Evolutionary conservation across 371 early-diverging fungal genomes (phyloP).

Genomic region (Smittium culicis): DNA sequence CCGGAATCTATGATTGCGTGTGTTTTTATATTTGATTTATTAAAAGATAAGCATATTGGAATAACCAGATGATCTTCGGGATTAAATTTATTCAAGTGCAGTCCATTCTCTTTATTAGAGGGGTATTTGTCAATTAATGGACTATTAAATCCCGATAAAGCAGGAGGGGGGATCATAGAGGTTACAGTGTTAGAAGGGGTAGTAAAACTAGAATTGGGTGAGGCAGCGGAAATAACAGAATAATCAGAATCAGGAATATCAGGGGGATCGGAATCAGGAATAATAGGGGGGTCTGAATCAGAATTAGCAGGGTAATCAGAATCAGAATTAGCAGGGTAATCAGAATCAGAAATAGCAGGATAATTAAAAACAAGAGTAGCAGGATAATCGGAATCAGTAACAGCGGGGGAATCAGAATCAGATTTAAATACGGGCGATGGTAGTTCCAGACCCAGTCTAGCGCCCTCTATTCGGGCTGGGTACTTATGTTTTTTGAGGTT

Average conservation of each 20-base stretch:
- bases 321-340: neutral
- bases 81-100: no score
- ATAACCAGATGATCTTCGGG: conserved; percentile 13
- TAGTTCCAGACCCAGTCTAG: conserved; percentile 2
- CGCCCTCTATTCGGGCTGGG: conserved; percentile 10
- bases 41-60: conserved; percentile 7
- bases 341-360: neutral
- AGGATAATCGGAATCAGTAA: neutral
- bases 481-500: conserved; percentile 5
- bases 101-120: no score
- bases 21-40: conserved; percentile 1
- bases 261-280: no score
- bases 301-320: neutral
- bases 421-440: neutral
- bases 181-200: no score
- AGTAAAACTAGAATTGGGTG: no score
- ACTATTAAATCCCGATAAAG: no score
- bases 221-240: no score
- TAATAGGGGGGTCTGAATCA: neutral
- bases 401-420: neutral
- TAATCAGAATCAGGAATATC: no score
- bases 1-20: conserved; percentile 15
- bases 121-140: no score
- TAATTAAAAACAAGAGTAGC: neutral
- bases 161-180: no score